These are phyloP conservation scores for Leccinum subgranulosum DNA, from an alignment of 768 basidiomycete species.

Conservation along the genomic window DNA sequence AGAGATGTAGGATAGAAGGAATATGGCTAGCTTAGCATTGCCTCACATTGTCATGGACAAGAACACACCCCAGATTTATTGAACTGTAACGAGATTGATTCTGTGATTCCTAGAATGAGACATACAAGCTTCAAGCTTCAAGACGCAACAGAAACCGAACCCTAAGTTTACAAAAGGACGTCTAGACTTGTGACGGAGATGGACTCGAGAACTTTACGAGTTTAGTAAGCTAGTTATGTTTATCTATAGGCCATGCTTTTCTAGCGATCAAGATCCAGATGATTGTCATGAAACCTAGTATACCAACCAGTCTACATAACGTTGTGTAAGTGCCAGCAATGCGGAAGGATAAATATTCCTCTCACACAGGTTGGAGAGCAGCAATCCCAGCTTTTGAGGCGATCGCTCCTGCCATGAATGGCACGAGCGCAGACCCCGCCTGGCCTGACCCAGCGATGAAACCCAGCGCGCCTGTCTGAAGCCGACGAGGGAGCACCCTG, in stretches of 20 bases:
- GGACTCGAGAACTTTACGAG: neutral
- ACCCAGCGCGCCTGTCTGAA: conserved; percentile 39
- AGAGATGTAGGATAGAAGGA: conserved; percentile 45
- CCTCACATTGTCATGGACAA: neutral
- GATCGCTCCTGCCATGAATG: conserved; percentile 49
- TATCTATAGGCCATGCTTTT: conserved; percentile 6
- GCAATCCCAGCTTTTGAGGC: conserved; percentile 40
- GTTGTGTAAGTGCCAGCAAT: neutral
- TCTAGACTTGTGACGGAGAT: neutral
- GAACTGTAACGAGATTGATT: neutral
- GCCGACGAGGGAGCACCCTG: conserved; percentile 33
- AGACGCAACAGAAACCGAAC: neutral
- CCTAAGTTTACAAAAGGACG: neutral
- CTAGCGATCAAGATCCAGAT: conserved; percentile 40
- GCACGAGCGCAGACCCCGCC: conserved; percentile 48
- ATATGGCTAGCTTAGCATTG: neutral
- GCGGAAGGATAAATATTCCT: neutral
- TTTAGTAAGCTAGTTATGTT: neutral
- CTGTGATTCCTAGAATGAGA: neutral
- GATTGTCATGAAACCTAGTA: conserved; percentile 37
- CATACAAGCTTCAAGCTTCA: neutral
- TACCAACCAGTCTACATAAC: conserved; percentile 27
- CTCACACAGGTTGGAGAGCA: conserved; percentile 49
- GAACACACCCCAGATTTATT: neutral
- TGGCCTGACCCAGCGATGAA: conserved; percentile 54